Base-by-base conservation (phyloP, 192 early-diverging fungal species). In the Kickxella alabastrina region DNA sequence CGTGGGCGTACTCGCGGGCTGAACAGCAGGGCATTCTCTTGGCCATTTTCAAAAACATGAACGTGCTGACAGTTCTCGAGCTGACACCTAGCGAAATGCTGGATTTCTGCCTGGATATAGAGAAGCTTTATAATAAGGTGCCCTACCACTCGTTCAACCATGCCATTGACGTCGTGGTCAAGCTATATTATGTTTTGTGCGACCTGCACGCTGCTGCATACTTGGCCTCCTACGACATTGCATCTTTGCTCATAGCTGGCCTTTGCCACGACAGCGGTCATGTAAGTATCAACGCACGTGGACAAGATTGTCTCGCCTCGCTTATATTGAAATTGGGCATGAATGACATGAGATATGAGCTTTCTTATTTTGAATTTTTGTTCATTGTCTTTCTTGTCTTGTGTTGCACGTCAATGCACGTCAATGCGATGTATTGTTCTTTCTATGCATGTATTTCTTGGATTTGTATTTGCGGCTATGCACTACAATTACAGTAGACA, bases 111-210 rank as follows among this genome's bases (percentile, higher is more conserved):
- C 79, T 90, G 26, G 91, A 92, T 48, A 83, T 96, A 26, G 85
- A 88, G 51, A 49, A 77, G 36, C 87, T 87, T 24, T 96, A 96
- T 61, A 67, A 79, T n/a, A 65, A 80, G n/a, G 91, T 89, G 43
- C 88, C 88, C 4, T 96, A 96, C 48, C 93, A 96, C 62, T 91
- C 88, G 9, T 96, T 93, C 61, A 86, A 85, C 62, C 93, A 96
- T 54, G 92, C 92, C 12, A 81, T 89, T 2, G 93, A 96, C 75
- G 93, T 96, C 0, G 84, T 87, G 1, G 81, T 84, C 35, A 86
- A 92, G 51, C 77, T 93, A 6, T 90, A 85, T 65, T 87, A 86
- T 45, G 83, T 91, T 57, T 67, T 95, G 6, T 68, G 61, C 19
- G 81, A 90, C 31, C 78, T 89, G 59, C 83, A 79, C 28, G 80